Conservation (phyloP, 2,329 filamentous ascomycete species). For the Trichothecium sympodiale region DNA sequence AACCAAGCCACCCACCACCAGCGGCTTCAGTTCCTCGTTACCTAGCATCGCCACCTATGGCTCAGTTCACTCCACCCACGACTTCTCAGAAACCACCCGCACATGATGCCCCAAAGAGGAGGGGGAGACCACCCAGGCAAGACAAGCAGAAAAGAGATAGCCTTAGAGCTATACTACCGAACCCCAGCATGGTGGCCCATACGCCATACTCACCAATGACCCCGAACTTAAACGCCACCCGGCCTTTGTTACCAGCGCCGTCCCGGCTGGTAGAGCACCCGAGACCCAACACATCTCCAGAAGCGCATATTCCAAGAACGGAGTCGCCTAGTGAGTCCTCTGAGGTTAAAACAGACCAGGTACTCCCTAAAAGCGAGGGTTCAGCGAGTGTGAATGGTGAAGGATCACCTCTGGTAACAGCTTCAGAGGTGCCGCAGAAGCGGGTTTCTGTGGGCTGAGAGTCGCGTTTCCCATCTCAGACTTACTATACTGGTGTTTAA, state of each 20-base stretch:
- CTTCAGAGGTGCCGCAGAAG: too few species aligned
- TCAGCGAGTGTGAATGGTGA: too few species aligned
- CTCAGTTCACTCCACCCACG: constrained; percentile 11
- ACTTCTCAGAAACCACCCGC: constrained; percentile 6
- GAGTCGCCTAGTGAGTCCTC: neutral
- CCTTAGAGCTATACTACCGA: constrained; percentile 19
- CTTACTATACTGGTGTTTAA: too few species aligned
- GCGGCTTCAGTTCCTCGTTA: constrained; percentile 1
- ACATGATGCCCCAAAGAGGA: constrained; percentile 22
- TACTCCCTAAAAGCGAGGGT: too few species aligned
- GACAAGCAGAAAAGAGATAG: constrained; percentile 24
- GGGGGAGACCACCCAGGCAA: constrained; percentile 33
- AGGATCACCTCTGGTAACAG: too few species aligned
- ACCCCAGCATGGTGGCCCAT: constrained; percentile 6
- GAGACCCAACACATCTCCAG: constrained; percentile 4
- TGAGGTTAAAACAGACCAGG: too few species aligned
- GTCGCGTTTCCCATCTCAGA: too few species aligned
- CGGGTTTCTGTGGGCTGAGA: too few species aligned
- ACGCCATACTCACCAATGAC: neutral
- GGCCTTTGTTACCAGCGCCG: neutral
- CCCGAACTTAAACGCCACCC: neutral
- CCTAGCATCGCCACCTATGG: constrained; percentile 7
- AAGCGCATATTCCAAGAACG: constrained; percentile 1
- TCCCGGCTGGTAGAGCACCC: neutral
- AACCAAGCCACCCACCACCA: neutral